Base-by-base conservation (phyloP, 768 basidiomycete genomes). In the Tulasnella sp. region DNA sequence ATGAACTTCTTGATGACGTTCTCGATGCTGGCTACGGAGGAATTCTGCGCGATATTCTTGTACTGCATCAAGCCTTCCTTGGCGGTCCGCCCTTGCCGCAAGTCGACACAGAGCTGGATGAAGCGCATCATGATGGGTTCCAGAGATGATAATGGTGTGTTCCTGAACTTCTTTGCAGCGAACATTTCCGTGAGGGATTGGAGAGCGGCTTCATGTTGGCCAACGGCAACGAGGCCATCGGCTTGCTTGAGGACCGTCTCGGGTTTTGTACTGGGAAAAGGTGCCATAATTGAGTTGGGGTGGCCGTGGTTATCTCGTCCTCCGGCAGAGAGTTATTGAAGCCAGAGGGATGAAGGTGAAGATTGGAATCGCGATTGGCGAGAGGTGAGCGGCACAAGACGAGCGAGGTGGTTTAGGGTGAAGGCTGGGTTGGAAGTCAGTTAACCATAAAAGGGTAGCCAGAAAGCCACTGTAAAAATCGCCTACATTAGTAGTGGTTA, bases 91-190 rank as follows among this genome's bases (percentile, higher is more conserved):
- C 96, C 96, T 83, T 96, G 96, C 79, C 94, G 89, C 88, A 97
- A 91, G 78, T 94, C 91, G 78, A 98, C 95, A 82, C 95, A 99
- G 69, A 99, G 92, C 81, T 96, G 93, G 85, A 99, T 90, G 85
- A 97, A 98, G 77, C 94, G 92, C 79, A 94, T 85, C 88, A 98
- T 92, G 83, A 99, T 97, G 72, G 97, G 97, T 83, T 99, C 97
- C 69, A 99, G 89, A 3, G 93, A 90, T 2, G 89, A 85, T 34
- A 98, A 85, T 0, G 96, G 93, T 0, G 96, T 98, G 52, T 92
- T 91, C 79, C 96, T 89, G 86, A 99, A 98, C 71, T 93, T 91
- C 85, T 98, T 98, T 25, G 93, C 93, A 39, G 90, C 86, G 83
- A 97, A 95, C 90, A 96, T 93, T 82, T 97, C 94, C 1, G 94